Percentiles rank a stretch among this genome's conserved stretches.
These are phyloP conservation scores for Protomyces inundatus DNA, from an alignment of 1,139 yeast genomes.

Conservation along the genomic window DNA sequence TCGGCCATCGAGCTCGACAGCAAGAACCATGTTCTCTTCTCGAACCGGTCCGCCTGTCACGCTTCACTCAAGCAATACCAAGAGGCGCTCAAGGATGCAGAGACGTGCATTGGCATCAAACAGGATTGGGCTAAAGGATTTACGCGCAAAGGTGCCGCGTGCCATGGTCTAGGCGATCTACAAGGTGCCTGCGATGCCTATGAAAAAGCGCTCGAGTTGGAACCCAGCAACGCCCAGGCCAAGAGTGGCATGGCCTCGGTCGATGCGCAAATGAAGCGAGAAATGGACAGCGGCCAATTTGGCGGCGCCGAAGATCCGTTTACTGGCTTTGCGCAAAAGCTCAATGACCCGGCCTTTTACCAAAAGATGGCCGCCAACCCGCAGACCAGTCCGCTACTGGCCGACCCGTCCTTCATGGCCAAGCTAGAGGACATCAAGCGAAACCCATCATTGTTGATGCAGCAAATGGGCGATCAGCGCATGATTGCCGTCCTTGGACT, in stretches of 20 bases:
- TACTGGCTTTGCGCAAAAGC: constrained; percentile 69
- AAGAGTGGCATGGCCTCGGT: constrained; percentile 72
- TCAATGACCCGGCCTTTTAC: constrained; percentile 74
- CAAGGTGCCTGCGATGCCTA: constrained; percentile 53
- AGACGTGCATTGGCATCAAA: constrained; percentile 71
- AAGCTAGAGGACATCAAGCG: constrained; percentile 61
- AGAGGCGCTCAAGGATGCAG: constrained; percentile 76
- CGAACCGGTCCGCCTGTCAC: constrained; percentile 90
- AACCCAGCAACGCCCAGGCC: constrained; percentile 79
- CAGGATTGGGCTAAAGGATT: constrained; percentile 92
- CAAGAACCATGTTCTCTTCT: constrained; percentile 74
- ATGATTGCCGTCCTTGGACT: constrained; percentile 85
- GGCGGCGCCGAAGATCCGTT: constrained; percentile 49
- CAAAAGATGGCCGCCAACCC: constrained; percentile 75
- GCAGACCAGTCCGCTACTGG: constrained; percentile 77
- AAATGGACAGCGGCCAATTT: constrained; percentile 40
- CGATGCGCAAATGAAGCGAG: constrained; percentile 48
- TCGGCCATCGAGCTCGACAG: constrained; percentile 84
- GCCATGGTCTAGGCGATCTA: constrained; percentile 73
- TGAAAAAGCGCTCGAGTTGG: constrained; percentile 76
- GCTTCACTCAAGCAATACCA: constrained; percentile 71
- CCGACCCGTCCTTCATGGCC: constrained; percentile 76
- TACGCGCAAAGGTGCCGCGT: constrained; percentile 90
- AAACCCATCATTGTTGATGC: constrained; percentile 49
- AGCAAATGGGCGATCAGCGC: constrained; percentile 61